Evolutionary conservation across 176 grass and related monocot species (phyloP), one percentile per base, ranked within the genome.

Genomic region (Chloris gayana): DNA sequence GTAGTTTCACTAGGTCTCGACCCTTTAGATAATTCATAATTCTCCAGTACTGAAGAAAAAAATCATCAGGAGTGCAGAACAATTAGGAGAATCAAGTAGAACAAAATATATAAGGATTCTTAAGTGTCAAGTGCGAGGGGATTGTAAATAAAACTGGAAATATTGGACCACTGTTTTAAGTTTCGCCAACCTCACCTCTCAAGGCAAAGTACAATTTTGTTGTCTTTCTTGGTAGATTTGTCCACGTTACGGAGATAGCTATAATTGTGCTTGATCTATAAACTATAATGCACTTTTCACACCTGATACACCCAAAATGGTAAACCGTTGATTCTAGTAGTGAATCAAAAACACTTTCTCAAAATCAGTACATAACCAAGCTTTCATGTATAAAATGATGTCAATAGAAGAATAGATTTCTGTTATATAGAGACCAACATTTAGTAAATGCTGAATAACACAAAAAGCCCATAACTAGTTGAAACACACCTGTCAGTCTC

Each of bases 191-290:
- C 46, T 80, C 54, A 78, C 96, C 90, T 99, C 96, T 89, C 86
- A 95, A 81, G 41, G 92, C 88, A 49, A 86, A 93, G 69, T 86
- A 93, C 67, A 95, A 73, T 83, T 95, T 99, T 79, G 81, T 11
- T 53, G 90, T 88, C 89, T 30, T 95, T 77, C 74, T 93, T 14
- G 88, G 84, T 59, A 95, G 86, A 89, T 82, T 64, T 76, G 56
- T 93, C 96, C 96, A 99, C n/a, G 86, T 76, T 66, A 91, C 64
- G 25, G 76, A 85, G 66, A 89, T 89, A 86, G 96, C 96, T 86
- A 10, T 83, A 14, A 38, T 22, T 56, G 22, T 1, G 3, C 29
- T 35, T 64, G 21, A 34, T 44, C 31, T 0, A 72, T 53, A 61
- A 64, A 62, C 38, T 62, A 1, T 24, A 74, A 72, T 64, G 17